A percentile compares a stretch with the other conserved stretches of the same genome.
phyloP scores from a whole-genome alignment of 2,329 filamentous ascomycete genomes.

The Fusarium domesticum region DNA sequence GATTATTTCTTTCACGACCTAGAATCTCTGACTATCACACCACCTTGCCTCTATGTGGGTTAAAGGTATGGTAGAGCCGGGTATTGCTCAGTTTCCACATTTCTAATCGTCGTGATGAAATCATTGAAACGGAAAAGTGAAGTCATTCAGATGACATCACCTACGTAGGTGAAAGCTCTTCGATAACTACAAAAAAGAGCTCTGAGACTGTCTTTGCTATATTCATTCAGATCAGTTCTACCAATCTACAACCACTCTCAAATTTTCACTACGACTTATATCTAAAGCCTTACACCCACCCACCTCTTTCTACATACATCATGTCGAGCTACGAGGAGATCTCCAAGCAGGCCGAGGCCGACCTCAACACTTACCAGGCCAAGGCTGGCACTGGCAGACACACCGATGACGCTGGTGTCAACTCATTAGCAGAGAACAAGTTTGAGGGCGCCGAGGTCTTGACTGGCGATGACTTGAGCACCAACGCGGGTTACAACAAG shows the following conservation, averaged over 20 bases:
- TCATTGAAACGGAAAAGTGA: conserved; percentile 23
- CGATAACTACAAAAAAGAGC: conserved; percentile 18
- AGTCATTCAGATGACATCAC: conserved; percentile 28
- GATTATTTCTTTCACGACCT: conserved; percentile 4
- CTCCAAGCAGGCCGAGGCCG: conserved; percentile 44
- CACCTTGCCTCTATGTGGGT: too few species aligned
- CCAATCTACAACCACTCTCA: not conserved
- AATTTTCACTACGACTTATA: not conserved
- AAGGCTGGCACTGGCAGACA: conserved; percentile 45
- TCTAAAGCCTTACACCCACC: not conserved
- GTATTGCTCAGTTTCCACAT: conserved; percentile 15
- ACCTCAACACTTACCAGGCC: conserved; percentile 47
- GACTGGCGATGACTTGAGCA: conserved; percentile 45
- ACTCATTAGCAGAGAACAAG: conserved; percentile 41
- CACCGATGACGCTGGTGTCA: conserved; percentile 43
- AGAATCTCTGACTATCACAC: conserved; percentile 1
- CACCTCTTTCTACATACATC: not conserved
- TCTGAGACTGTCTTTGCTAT: not conserved
- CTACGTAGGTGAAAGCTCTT: not conserved
- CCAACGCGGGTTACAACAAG: conserved; percentile 45
- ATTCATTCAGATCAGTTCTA: not conserved
- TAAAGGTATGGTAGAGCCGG: not conserved
- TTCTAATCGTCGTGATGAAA: conserved; percentile 21
- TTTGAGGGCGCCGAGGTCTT: conserved; percentile 33
- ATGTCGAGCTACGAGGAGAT: conserved; percentile 42